phyloP scores from a whole-genome alignment of 192 early-diverging fungal genomes.

The Rhizoclosmatium sp. region DNA sequence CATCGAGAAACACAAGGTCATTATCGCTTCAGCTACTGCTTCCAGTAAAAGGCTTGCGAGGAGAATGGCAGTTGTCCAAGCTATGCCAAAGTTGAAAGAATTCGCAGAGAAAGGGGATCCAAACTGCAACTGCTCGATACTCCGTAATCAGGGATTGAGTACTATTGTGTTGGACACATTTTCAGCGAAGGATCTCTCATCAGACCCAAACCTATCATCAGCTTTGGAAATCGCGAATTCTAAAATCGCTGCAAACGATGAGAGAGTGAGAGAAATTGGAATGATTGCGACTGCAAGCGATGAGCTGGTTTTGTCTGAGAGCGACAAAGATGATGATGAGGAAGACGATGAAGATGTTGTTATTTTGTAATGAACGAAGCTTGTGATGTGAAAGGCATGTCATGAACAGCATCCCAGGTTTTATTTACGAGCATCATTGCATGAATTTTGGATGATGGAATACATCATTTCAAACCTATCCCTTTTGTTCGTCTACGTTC shows the following conservation, averaged over 20 bases:
- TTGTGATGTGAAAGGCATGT: no score
- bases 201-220: neutral
- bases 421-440: no score
- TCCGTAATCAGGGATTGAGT: neutral
- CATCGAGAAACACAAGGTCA: constrained; percentile 8
- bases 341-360: constrained; percentile 3
- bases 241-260: neutral
- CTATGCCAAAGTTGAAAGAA: constrained; percentile 1
- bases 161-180: neutral
- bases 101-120: neutral
- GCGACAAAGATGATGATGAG: neutral
- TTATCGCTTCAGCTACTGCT: neutral
- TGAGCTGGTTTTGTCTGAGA: neutral
- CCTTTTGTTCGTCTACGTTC: neutral
- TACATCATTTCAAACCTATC: neutral
- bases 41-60: constrained; percentile 13
- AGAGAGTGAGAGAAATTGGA: neutral
- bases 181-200: neutral
- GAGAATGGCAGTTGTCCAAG: constrained; percentile 6
- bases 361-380: neutral
- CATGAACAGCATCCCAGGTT: no score
- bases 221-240: neutral
- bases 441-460: no score
- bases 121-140: constrained; percentile 4
- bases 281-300: neutral